Base-by-base conservation (phyloP, 345 rosid species). In the Eucalyptus pauciflora region DNA sequence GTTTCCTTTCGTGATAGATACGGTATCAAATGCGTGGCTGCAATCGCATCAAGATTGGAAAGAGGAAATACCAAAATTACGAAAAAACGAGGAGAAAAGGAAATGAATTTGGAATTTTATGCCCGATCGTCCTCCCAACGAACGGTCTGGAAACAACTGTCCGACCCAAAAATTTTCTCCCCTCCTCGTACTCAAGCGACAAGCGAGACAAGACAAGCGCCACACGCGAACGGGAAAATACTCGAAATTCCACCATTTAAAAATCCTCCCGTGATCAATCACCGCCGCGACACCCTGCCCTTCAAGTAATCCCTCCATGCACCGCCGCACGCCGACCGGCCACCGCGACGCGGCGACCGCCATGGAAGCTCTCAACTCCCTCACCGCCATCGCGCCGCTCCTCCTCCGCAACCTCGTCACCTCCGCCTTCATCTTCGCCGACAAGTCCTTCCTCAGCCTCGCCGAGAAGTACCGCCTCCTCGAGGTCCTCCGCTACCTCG, bases 401-500 rank as follows among this genome's bases (percentile, higher is more conserved):
- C 94, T 96, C 89, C 92, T 96, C 89, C 94, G 95, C 83, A 94
- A 94, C 88, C 67, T 94, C 14, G 62, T 93, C 1, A 91, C 95
- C 89, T 90, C 98, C 90, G 22, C 92, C 10, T 92, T 96, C 27
- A 60, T 94, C 88, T 94, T 89, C 60, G 96, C 97, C 33, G 98
- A 97, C 33, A 93, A 93, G 90, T 93, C 97, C 80, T 93, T 96
- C 46, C 46, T 93, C 33, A 91, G 86, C 89, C 89, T 96, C 49
- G 91, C 94, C 18, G 88, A 92, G 25, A 94, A 89, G 37, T 94
- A 88, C 69, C 95, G 91, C 58, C 91, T 93, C 88, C 91, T 97
- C 71, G 92, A 95, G 90, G 81, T 91, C 67, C 89, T 96, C 89
- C 96, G 97, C 50, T 60, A 89, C 88, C 50, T 94, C 67, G 43